Evolutionary conservation across 1,139 yeast genomes (phyloP), one percentile per base, ranked within the genome.

Genomic region (Taphrina confusa): DNA sequence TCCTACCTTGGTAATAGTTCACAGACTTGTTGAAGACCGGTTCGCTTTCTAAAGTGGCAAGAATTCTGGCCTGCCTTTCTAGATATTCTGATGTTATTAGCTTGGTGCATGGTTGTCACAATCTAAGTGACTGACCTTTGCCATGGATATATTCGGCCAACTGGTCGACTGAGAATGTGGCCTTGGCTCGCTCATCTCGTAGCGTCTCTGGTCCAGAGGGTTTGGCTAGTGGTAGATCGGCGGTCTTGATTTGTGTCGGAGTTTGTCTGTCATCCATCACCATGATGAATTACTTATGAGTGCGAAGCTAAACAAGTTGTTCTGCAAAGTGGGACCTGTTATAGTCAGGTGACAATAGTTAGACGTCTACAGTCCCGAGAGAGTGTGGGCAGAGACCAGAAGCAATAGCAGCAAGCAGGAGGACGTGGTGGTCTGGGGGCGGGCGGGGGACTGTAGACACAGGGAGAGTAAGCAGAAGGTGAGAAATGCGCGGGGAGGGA

Each of bases 81-180:
- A 57, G 57, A 20, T 42, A 57, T 31, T 40, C 55, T 45, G 25
- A 1, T 11, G 2, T 9, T 11, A 14, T 11, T 36, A n/a, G n/a
- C n/a, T n/a, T n/a, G n/a, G n/a, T n/a, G n/a, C n/a, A n/a, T n/a
- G n/a, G n/a, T n/a, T n/a, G n/a, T n/a, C 6, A 16, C 1, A 18
- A 6, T 18, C n/a, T 4, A 23, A 2, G 20, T 22, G 16, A n/a
- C 31, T n/a, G 14, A 45, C 50, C 52, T 34, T 47, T 23, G 28
- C 61, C 61, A 30, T 57, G 54, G 22, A 57, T 57, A 31, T 57
- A 50, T 25, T 39, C 45, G 36, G 61, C 44, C 18, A 57, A 37
- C 36, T 57, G 39, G n/a, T 45, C 37, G 2, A 34, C 49, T 11
- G 46, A 42, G 42, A 57, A 57, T 18, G 61, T 47, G 4, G 61